These are phyloP conservation scores for Onygenales sp. DNA, from an alignment of 2,329 filamentous ascomycete species.

Conservation along the genomic window DNA sequence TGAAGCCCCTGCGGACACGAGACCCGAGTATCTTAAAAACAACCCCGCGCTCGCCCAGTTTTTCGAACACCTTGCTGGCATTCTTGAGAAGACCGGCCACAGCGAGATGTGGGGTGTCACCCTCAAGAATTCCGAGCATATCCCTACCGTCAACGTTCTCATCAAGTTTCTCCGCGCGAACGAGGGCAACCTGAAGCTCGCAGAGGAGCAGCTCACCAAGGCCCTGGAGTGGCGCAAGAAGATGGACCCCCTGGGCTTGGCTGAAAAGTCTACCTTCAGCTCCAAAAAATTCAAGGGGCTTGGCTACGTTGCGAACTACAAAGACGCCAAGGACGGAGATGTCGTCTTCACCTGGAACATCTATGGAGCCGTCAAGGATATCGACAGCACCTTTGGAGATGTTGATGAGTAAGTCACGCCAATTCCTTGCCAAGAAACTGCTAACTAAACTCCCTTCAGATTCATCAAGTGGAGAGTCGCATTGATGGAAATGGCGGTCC, in stretches of 20 bases:
- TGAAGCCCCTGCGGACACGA: slow-evolving; percentile 17
- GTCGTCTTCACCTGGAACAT: slow-evolving; percentile 82
- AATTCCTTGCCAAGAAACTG: neutral
- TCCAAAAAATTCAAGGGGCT: slow-evolving; percentile 64
- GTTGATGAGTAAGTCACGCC: slow-evolving; percentile 58
- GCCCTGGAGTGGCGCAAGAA: slow-evolving; percentile 77
- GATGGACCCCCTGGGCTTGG: slow-evolving; percentile 59
- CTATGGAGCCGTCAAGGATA: slow-evolving; percentile 77
- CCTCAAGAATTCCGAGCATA: slow-evolving; percentile 46
- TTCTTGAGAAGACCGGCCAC: slow-evolving; percentile 51
- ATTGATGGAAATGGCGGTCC: slow-evolving; percentile 78
- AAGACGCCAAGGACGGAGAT: slow-evolving; percentile 42
- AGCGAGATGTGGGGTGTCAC: slow-evolving; percentile 80
- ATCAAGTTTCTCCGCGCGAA: slow-evolving; percentile 95
- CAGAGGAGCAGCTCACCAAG: slow-evolving; percentile 66
- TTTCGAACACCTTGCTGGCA: slow-evolving; percentile 47
- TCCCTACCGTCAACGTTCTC: slow-evolving; percentile 73
- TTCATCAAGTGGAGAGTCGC: slow-evolving; percentile 86
- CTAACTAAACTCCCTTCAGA: slow-evolving; percentile 35
- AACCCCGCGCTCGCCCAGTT: slow-evolving; percentile 44
- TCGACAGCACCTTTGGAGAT: slow-evolving; percentile 71
- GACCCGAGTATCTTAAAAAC: slow-evolving; percentile 28
- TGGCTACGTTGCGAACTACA: slow-evolving; percentile 71
- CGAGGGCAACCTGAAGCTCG: slow-evolving; percentile 61
- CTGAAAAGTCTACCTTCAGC: slow-evolving; percentile 53